Evolutionary conservation across 257 asterid genomes (phyloP).

Genomic region (Cinchona pubescens): DNA sequence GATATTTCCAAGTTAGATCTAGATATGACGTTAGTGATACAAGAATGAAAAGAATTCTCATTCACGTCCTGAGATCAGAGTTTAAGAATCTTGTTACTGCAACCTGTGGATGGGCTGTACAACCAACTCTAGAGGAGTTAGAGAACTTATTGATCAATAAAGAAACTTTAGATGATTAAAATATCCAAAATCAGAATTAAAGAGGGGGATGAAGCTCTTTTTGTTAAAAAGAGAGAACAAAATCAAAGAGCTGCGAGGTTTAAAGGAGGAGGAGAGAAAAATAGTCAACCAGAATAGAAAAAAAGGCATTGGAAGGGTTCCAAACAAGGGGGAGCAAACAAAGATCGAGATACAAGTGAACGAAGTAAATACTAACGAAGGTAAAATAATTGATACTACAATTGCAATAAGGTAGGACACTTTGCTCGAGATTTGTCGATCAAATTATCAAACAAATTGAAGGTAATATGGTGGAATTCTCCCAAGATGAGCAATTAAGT

Average conservation of each 20-base stretch:
- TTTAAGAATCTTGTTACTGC: slow-evolving; percentile 1
- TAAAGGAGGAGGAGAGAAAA: too few species aligned
- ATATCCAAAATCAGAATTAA: neutral
- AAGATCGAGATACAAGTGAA: neutral
- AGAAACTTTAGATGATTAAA: neutral
- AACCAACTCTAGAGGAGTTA: neutral
- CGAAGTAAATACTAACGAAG: neutral
- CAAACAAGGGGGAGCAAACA: neutral
- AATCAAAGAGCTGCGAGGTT: too few species aligned
- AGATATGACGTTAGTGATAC: neutral
- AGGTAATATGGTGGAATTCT: too few species aligned
- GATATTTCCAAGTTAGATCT: slow-evolving; percentile 23
- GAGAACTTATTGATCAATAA: neutral
- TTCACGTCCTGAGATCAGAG: slow-evolving; percentile 8
- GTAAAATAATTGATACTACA: neutral
- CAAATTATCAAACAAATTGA: too few species aligned
- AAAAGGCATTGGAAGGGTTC: neutral
- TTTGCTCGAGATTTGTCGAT: neutral
- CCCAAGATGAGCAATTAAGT: neutral
- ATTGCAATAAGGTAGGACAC: neutral
- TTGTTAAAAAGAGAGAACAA: neutral
- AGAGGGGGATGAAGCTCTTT: neutral
- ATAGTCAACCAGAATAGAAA: neutral
- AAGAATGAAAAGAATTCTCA: slow-evolving; percentile 14
- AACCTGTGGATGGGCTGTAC: neutral